Percentiles rank a stretch among this genome's conserved stretches.
phyloP scores from a whole-genome alignment of 1,139 yeast genomes.

The Protomyces inundatus region DNA sequence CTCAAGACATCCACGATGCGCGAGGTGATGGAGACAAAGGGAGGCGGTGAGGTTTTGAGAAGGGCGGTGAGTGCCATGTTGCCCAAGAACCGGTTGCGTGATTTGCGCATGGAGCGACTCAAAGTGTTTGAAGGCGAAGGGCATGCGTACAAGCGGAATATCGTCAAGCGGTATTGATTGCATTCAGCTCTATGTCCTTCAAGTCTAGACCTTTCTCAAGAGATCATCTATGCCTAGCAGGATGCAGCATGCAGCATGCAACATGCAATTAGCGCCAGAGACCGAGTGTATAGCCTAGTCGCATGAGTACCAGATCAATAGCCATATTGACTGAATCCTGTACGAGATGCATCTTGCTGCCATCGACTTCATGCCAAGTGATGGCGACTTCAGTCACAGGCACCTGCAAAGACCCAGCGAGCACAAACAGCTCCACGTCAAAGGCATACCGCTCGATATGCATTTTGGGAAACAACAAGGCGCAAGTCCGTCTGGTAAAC shows the following conservation, averaged over 20 bases:
- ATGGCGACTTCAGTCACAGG: constrained; percentile 73
- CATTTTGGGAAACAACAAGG: constrained; percentile 73
- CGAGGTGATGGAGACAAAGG: constrained; percentile 68
- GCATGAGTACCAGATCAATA: constrained; percentile 82
- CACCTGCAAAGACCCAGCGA: constrained; percentile 68
- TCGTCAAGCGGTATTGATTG: constrained; percentile 41
- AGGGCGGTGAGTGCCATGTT: constrained; percentile 95
- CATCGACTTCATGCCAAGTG: constrained; percentile 95
- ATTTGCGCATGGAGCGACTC: constrained; percentile 72
- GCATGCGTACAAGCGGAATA: constrained; percentile 77
- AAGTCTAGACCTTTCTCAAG: too few species aligned
- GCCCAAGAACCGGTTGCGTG: constrained; percentile 82
- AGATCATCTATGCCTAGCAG: too few species aligned
- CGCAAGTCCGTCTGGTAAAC: constrained; percentile 66
- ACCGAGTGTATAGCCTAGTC: constrained; percentile 82
- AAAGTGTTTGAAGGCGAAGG: constrained; percentile 83
- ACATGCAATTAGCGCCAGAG: constrained; percentile 42
- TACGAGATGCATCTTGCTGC: constrained; percentile 88
- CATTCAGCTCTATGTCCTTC: too few species aligned
- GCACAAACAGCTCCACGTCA: constrained; percentile 82
- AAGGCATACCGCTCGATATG: constrained; percentile 98
- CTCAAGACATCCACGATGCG: constrained; percentile 79
- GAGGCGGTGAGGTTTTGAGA: constrained; percentile 72
- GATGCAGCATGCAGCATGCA: too few species aligned
- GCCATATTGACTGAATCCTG: constrained; percentile 92